Evolutionary conservation across 2,329 filamentous ascomycete species (phyloP).

Genomic region (Conoideocrella luteorostrata): DNA sequence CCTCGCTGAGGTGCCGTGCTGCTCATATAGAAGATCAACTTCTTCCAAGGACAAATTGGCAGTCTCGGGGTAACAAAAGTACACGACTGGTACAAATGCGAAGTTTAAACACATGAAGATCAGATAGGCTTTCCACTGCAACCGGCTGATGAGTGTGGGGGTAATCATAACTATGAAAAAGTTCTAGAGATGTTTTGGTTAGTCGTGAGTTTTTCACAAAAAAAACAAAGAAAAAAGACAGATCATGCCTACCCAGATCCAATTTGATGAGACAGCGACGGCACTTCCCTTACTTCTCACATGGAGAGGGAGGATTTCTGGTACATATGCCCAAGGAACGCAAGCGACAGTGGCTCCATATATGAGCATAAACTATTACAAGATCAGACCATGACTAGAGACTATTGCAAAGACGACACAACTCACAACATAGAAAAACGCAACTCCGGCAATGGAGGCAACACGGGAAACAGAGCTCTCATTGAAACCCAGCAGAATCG

Average conservation of each 20-base stretch:
- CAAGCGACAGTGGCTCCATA: conserved; percentile 21
- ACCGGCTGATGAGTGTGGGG: conserved; percentile 37
- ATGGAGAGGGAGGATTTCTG: conserved; percentile 28
- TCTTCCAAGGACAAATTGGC: conserved; percentile 32
- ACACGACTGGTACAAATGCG: conserved; percentile 34
- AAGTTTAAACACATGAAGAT: conserved; percentile 46
- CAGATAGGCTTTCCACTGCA: conserved; percentile 45
- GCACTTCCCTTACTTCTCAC: conserved; percentile 26
- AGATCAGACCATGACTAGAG: too few species aligned
- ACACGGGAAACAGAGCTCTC: too few species aligned
- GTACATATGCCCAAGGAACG: conserved; percentile 30
- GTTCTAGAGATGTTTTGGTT: too few species aligned
- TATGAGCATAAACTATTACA: conserved; percentile 14
- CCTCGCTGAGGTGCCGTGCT: too few species aligned
- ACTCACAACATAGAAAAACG: conserved; percentile 33
- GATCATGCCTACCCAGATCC: too few species aligned
- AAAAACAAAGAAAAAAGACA: too few species aligned
- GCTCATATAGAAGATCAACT: too few species aligned
- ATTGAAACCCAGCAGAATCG: conserved; percentile 28
- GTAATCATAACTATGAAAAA: conserved; percentile 44
- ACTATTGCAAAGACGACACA: too few species aligned
- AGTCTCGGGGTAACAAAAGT: conserved; percentile 48
- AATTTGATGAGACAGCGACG: conserved; percentile 28
- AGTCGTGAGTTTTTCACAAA: too few species aligned
- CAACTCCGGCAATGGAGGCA: conserved; percentile 21